Conservation (phyloP, 2,329 filamentous ascomycete genomes). For the Trichophaea hybrida region DNA sequence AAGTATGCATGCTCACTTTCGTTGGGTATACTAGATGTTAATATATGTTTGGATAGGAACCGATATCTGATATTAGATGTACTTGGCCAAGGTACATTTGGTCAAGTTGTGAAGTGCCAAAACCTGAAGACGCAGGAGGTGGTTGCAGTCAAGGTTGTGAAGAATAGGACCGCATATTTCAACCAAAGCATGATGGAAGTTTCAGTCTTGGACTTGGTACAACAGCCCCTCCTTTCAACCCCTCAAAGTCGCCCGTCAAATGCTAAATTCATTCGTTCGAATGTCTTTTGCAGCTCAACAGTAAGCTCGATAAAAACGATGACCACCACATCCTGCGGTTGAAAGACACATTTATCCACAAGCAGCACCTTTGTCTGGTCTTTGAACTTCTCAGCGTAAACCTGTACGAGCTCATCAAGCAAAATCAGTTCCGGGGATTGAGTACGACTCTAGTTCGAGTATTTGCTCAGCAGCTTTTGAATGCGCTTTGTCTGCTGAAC, state of each 20-base stretch:
- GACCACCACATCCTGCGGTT: constrained; percentile 89
- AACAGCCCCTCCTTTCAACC: background rate
- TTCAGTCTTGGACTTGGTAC: constrained; percentile 85
- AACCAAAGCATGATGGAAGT: constrained; percentile 99
- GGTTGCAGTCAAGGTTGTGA: constrained; percentile 96
- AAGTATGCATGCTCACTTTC: constrained; percentile 47
- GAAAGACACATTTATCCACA: constrained; percentile 96
- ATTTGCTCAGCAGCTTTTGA: constrained; percentile 91
- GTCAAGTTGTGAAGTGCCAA: constrained; percentile 97
- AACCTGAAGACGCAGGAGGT: constrained; percentile 97
- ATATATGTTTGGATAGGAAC: constrained; percentile 44
- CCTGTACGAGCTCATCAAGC: constrained; percentile 95
- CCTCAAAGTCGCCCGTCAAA: constrained; percentile 6
- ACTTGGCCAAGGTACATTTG: constrained; percentile 91
- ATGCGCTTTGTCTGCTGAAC: constrained; percentile 79
- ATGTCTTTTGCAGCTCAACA: constrained; percentile 55
- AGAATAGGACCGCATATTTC: constrained; percentile 97
- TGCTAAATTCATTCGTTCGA: background rate
- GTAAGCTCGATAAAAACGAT: constrained; percentile 97
- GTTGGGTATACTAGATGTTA: background rate
- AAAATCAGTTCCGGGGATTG: constrained; percentile 94
- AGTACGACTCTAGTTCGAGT: constrained; percentile 95
- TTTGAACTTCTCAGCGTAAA: constrained; percentile 96
- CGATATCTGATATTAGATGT: constrained; percentile 95
- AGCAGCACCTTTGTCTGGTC: constrained; percentile 89